Evolutionary conservation across 2,329 filamentous ascomycete species (phyloP), one percentile per base, ranked within the genome.

Genomic region (Diaporthe batatas): DNA sequence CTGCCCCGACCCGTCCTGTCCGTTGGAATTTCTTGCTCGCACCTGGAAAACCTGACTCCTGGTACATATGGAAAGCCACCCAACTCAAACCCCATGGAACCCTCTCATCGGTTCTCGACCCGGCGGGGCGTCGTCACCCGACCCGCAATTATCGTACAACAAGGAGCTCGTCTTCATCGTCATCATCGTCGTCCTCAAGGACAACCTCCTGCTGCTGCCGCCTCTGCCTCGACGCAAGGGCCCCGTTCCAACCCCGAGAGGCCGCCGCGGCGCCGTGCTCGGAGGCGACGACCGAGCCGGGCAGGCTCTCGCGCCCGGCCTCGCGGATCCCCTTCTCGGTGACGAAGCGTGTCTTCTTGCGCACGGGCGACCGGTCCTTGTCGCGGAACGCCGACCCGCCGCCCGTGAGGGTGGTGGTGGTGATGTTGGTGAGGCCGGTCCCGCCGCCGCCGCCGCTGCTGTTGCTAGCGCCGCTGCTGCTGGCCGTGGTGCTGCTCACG

Each of bases 341-440:
- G 53, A 95, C 88, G 79, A 95, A 95, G n/a, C 93, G 86, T 68
- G 93, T 95, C 86, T 94, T 94, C 83, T 94, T 92, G 76, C 89
- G 86, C 42, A 90, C 86, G 0, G 89, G 89, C 78, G 79, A 86
- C 76, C 74, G 80, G 67, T 81, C 77, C 7, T 81, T 73, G 34
- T 73, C 72, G 21, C 68, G 55, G 16, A 69, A 67, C 7, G 68
- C 68, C 10, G 21, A n/a, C n/a, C 32, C 42, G 18, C 68, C 29
- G 3, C 23, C 29, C 21, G 32, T 25, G 12, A 34, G 34, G 7
- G 34, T 3, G 36, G 36, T 39, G 36, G 36, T 39, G 36, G 12
- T 39, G 36, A 12, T 39, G 36, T 3, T 6, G n/a, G n/a, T 18
- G 39, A 6, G 6, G 3, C 18, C 57, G 1, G 36, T 51, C 29